Base-by-base conservation (phyloP, 2,329 filamentous ascomycete genomes). In the Penicillium sp. region DNA sequence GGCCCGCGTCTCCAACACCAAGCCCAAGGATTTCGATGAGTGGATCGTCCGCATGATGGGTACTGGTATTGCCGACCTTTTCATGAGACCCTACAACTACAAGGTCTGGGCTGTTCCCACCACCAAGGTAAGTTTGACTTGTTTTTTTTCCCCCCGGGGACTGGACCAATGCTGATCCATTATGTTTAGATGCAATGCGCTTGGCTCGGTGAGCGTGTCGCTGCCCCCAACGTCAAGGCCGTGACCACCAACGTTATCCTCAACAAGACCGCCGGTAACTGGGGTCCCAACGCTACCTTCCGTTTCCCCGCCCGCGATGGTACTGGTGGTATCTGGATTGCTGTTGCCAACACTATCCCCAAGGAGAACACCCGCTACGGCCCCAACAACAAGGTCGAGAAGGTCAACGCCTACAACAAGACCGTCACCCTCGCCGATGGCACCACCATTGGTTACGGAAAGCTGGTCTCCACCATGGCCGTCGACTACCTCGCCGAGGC, bases 31-130 rank as follows among this genome's bases (percentile, higher is more conserved):
- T 81, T 99, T 99, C 71, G 94, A 99, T 73, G 92, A 99, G 82
- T 97, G 93, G 93, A 97, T 97, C 73, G 77, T 97, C 70, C 88
- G 94, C 71, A 95, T 89, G 82, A 93, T 89, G 81, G 94, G 94
- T 71, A 81, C 86, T 69, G 93, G 93, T 69, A 84, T 99, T 71
- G 93, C 93, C 67, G 87, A 99, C 77, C 84, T 93, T 69, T 99
- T 99, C 86, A 99, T 99, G 94, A 86, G 94, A 71, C 94, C 94
- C 54, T 99, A 99, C 85, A 99, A 99, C 86, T 99, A 89, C 88
- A 99, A 99, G 83, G 94, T 99, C 75, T 99, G 94, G 94, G 94
- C 94, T 62, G 93, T 97, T 70, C 94, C 94, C 59, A 97, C 93
- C 56, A 96, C 89, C 68, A 96, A 96, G 87, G 91, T 95, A 84